Base-by-base conservation (phyloP, 2,329 filamentous ascomycete species). In the Fusarium xylarioides region DNA sequence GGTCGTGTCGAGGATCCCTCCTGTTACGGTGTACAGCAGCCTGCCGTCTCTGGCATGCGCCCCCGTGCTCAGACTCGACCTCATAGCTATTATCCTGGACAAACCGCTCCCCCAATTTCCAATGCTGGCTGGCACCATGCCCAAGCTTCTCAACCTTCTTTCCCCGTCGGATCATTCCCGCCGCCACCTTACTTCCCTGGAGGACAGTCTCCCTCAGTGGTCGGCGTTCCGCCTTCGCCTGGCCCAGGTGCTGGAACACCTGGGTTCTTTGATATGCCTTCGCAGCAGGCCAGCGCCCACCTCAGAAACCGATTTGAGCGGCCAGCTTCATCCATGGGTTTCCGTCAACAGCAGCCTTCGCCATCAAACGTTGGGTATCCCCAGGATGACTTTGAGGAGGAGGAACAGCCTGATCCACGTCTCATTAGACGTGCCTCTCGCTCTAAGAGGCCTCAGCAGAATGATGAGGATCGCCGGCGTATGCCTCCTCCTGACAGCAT, bases 401-500 rank as follows among this genome's bases (percentile, higher is more conserved):
- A 85, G 7, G 78, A 82, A 34, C 81, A 85, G 9, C 78, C 82
- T 34, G 77, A 81, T 6, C 78, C 80, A 18, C 78, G 77, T 7
- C 66, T 85, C 4, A 53, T 79, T 10, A 82, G 86, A 32, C 84
- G 85, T 28, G 71, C 83, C n/a, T 88, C 87, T 2, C 76, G 81
- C 38, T 80, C 80, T 18, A 83, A 80, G 75, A 85, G 83, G 61
- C 77, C 67, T 23, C 68, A 54, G 12, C 76, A 75, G 55, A 68
- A 81, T 12, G 82, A 85, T 1, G 84, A 87, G 3, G 86, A 87
- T 57, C 82, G 84, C 37, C 79, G 76, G 55, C 80, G 82, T 35
- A 87, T 88, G 86, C 87, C 87, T 28, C 86, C 87, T 16, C 86
- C 86, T 8, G 77, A 77, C 4, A 76, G 67, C 32, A 74, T 80